Evolutionary conservation across 345 rosid genomes (phyloP).

Genomic region (Erysimum cheiranthoides): DNA sequence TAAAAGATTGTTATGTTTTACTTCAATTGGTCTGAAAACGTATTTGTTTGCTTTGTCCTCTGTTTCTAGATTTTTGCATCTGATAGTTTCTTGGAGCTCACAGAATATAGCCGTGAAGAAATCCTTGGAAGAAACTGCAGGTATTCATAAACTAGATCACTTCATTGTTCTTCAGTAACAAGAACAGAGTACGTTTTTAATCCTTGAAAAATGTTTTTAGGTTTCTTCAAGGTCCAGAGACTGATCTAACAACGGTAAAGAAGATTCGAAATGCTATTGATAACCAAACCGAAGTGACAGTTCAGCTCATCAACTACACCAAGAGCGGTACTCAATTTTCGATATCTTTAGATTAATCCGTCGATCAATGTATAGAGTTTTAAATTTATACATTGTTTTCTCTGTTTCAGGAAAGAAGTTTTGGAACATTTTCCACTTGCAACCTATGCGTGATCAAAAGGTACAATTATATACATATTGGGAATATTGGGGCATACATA

Average conservation of each 20-base stretch:
- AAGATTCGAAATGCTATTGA: conserved; percentile 90
- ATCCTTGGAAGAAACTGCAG: conserved; percentile 97
- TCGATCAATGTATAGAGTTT: neutral
- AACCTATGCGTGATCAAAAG: conserved; percentile 99
- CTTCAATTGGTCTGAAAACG: conserved; percentile 4
- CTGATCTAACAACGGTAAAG: conserved; percentile 89
- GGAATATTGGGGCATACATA: too few relatives aligned
- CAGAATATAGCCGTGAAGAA: conserved; percentile 97
- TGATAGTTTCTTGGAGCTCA: conserved; percentile 96
- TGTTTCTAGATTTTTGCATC: conserved; percentile 88
- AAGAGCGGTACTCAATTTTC: conserved; percentile 68
- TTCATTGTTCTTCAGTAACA: neutral
- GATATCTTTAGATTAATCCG: neutral
- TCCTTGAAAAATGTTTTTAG: conserved; percentile 38
- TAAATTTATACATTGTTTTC: neutral
- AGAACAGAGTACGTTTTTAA: neutral
- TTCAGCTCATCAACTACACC: conserved; percentile 93
- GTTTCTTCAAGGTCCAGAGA: conserved; percentile 98
- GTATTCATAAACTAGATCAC: conserved; percentile 40
- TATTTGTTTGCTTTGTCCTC: conserved; percentile 4
- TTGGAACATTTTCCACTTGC: conserved; percentile 97
- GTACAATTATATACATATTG: too few relatives aligned
- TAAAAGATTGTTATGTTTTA: neutral
- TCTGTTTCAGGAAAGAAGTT: conserved; percentile 82
- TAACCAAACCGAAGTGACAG: conserved; percentile 86